A percentile compares a stretch with the other conserved stretches of the same genome.
Evolutionary conservation across 805 yeast species (phyloP).

Genomic region (Starmera dryadoides): DNA sequence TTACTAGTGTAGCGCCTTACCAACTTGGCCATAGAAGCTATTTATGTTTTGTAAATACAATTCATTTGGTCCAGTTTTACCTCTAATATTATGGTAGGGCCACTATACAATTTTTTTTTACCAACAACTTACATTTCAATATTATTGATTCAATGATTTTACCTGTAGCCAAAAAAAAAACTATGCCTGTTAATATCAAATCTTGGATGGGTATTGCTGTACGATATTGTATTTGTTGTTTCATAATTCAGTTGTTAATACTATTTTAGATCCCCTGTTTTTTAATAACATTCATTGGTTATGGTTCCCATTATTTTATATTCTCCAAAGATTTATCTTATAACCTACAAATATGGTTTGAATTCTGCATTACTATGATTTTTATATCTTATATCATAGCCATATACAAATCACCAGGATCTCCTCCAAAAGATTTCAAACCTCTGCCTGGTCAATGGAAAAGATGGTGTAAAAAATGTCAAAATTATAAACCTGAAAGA

Average conservation of each 20-base stretch:
- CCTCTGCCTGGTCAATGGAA: slow-evolving; percentile 46
- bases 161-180: too few species aligned
- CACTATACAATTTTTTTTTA: too few species aligned
- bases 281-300: slow-evolving; percentile 52
- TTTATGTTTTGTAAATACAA: background rate
- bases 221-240: background rate
- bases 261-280: slow-evolving; percentile 49
- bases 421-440: slow-evolving; percentile 44
- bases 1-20: slow-evolving; percentile 73
- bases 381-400: slow-evolving; percentile 78
- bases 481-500: slow-evolving; percentile 70
- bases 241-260: background rate
- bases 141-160: too few species aligned
- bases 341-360: slow-evolving; percentile 37
- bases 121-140: too few species aligned
- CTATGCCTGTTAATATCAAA: slow-evolving; percentile 24
- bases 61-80: too few species aligned
- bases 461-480: slow-evolving; percentile 69
- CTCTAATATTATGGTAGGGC: too few species aligned
- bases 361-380: slow-evolving; percentile 41
- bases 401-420: slow-evolving; percentile 59
- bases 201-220: slow-evolving; percentile 10
- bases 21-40: slow-evolving; percentile 42
- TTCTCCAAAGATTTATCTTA: slow-evolving; percentile 35
- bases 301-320: slow-evolving; percentile 53